These are phyloP conservation scores for Closterium sp. DNA, from an alignment of 139 green algal species.

Conservation along the genomic window DNA sequence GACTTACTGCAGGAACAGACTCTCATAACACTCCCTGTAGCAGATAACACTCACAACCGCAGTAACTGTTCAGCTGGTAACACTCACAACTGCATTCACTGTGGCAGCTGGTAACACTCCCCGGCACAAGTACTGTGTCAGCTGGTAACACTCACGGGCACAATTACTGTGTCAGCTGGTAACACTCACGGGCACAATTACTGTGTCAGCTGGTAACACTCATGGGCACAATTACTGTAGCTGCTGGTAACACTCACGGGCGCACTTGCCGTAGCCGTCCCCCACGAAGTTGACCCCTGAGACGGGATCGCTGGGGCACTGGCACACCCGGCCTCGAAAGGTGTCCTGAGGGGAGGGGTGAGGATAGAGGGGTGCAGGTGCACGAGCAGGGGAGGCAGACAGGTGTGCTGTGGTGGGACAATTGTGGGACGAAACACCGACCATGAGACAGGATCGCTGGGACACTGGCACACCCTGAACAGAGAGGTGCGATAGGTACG, in stretches of 20 bases:
- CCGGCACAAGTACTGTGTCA: no score
- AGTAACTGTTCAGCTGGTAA: no score
- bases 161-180: not conserved
- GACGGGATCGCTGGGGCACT: conserved; percentile 65
- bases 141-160: not conserved
- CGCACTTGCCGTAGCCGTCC: conserved; percentile 75
- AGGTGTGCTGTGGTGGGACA: no score
- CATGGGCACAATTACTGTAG: not conserved
- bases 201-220: no score
- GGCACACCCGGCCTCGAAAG: conserved; percentile 72
- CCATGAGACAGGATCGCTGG: conserved; percentile 57
- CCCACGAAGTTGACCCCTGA: conserved; percentile 52
- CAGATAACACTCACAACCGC: no score
- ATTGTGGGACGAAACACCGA: no score
- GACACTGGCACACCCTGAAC: conserved; percentile 73
- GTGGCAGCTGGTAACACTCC: no score
- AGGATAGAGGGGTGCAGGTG: not conserved
- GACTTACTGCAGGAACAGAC: no score
- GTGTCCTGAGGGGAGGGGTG: conserved; percentile 57
- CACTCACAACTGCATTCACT: no score
- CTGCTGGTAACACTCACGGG: not conserved
- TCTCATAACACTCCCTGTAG: no score
- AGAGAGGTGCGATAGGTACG: no score
- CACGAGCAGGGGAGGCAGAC: not conserved
- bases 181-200: no score